Evolutionary conservation across 2,329 filamentous ascomycete genomes (phyloP).

Genomic region (Penicillium sclerotigenum): DNA sequence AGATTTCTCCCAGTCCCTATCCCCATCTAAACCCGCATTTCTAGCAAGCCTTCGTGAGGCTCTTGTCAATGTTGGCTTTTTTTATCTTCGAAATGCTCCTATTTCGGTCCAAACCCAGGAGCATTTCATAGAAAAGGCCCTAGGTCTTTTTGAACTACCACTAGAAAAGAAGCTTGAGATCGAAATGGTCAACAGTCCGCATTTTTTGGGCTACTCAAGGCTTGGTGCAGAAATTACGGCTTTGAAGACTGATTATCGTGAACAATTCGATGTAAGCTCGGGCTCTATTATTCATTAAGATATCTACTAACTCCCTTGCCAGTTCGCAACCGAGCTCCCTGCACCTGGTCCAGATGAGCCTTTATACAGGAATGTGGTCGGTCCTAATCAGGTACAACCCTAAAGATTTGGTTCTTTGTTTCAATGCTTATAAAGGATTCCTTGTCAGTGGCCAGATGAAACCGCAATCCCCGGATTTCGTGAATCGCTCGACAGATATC

Average conservation of each 20-base stretch:
- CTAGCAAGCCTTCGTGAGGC: constrained; percentile 31
- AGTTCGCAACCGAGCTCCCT: constrained; percentile 40
- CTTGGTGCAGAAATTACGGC: constrained; percentile 37
- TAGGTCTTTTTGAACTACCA: constrained; percentile 45
- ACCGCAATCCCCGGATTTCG: constrained; percentile 33
- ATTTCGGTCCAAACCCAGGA: constrained; percentile 22
- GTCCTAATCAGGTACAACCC: constrained; percentile 34
- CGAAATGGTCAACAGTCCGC: constrained; percentile 43
- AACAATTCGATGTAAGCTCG: constrained; percentile 36
- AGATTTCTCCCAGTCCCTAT: constrained; percentile 26
- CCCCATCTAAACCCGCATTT: constrained; percentile 25
- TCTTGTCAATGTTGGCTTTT: constrained; percentile 37
- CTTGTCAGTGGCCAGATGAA: constrained; percentile 35
- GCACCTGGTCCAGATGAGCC: constrained; percentile 33
- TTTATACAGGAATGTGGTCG: constrained; percentile 34
- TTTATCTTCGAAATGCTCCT: constrained; percentile 33
- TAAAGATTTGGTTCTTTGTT: not conserved
- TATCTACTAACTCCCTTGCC: constrained; percentile 28
- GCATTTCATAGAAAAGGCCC: constrained; percentile 38
- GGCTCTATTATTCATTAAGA: constrained; percentile 6
- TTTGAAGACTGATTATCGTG: constrained; percentile 32
- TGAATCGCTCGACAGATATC: constrained; percentile 28
- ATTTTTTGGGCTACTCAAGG: constrained; percentile 38
- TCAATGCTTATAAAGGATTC: not conserved
- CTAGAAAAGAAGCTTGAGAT: constrained; percentile 49